phyloP scores from a whole-genome alignment of 495 filamentous ascomycete genomes.

The Neurospora sp. region DNA sequence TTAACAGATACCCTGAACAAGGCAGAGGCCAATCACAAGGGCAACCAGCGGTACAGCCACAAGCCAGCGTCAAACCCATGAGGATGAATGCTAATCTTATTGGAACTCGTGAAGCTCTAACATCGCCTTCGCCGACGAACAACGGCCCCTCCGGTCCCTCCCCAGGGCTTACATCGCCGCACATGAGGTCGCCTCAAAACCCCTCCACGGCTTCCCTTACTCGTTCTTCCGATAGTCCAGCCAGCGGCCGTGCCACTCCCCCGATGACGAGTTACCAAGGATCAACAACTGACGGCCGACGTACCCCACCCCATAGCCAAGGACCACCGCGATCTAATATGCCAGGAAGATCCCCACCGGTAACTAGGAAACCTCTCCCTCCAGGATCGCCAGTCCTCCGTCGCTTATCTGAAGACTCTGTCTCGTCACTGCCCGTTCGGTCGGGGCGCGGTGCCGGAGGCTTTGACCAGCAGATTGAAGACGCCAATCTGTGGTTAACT shows the following conservation, averaged over 20 bases:
- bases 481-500: constrained; percentile 41
- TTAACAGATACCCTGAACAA: background rate
- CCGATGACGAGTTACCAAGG: constrained; percentile 19
- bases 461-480: constrained; percentile 51
- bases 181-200: constrained; percentile 19
- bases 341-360: constrained; percentile 23
- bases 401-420: constrained; percentile 16
- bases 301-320: constrained; percentile 26
- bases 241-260: constrained; percentile 4
- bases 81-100: constrained; percentile 40
- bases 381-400: constrained; percentile 29
- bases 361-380: constrained; percentile 55
- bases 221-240: background rate
- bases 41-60: constrained; percentile 38
- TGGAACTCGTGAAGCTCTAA: constrained; percentile 42
- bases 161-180: constrained; percentile 24
- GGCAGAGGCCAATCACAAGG: constrained; percentile 8
- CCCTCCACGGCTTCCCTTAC: constrained; percentile 28
- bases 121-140: constrained; percentile 18
- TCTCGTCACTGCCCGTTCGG: constrained; percentile 14
- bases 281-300: constrained; percentile 18
- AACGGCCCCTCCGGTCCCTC: constrained; percentile 13
- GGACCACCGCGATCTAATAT: constrained; percentile 14
- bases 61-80: constrained; percentile 30
- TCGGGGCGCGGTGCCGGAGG: constrained; percentile 47